Evolutionary conservation across 495 filamentous ascomycete genomes (phyloP).

Genomic region (Penicillium manginii): DNA sequence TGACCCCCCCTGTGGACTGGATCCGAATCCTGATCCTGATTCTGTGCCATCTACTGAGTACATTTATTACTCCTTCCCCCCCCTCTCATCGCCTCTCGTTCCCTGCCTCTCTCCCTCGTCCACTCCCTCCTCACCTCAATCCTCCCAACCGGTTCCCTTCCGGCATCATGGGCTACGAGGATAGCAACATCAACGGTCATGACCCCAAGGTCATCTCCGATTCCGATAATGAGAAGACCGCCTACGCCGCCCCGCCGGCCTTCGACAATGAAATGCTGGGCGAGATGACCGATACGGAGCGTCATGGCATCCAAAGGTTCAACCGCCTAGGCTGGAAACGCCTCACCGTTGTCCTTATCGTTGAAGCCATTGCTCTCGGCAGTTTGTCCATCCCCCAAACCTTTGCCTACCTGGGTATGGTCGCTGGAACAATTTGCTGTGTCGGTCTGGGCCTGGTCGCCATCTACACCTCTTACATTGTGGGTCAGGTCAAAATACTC

Average conservation of each 20-base stretch:
- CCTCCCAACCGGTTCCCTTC: not conserved
- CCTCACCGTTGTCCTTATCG: constrained; percentile 55
- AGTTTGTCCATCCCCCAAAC: constrained; percentile 61
- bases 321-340: constrained; percentile 45
- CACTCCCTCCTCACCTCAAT: not conserved
- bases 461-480: constrained; percentile 72
- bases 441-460: constrained; percentile 64
- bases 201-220: constrained; percentile 27
- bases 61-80: not conserved
- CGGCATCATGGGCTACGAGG: constrained; percentile 31
- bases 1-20: constrained; percentile 17
- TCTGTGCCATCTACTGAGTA: not conserved
- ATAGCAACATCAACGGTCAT: constrained; percentile 28
- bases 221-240: constrained; percentile 22
- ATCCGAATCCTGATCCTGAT: constrained; percentile 2
- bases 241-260: constrained; percentile 23
- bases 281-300: constrained; percentile 38
- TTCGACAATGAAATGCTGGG: constrained; percentile 35
- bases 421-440: constrained; percentile 55
- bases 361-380: constrained; percentile 67
- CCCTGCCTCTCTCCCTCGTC: not conserved
- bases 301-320: constrained; percentile 35
- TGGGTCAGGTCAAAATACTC: constrained; percentile 70
- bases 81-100: constrained; percentile 10
- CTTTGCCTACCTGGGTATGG: constrained; percentile 67